phyloP scores from a whole-genome alignment of 164 flowering plant genomes.

The Magnolia sinica region DNA sequence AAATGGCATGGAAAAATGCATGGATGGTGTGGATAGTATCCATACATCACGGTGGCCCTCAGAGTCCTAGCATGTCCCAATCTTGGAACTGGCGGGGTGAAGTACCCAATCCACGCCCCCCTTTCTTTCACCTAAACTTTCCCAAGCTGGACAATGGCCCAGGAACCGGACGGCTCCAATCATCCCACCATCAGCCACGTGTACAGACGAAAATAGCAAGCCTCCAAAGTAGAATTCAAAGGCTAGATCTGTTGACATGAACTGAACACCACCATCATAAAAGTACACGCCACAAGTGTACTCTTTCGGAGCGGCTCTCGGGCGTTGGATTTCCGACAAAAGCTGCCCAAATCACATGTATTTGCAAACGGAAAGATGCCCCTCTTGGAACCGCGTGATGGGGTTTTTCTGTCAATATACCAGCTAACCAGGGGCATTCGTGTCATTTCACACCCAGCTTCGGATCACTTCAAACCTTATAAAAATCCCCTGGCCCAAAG shows the following conservation, averaged over 20 bases:
- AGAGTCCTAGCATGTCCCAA: no score
- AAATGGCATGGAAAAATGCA: no score
- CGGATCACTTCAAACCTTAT: background rate
- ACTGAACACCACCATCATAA: background rate
- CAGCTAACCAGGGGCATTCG: background rate
- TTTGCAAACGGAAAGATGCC: background rate
- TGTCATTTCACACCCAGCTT: background rate
- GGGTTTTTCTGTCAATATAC: background rate
- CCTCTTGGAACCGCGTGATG: background rate
- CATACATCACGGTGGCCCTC: no score
- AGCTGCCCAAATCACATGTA: constrained; percentile 13
- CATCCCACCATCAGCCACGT: background rate
- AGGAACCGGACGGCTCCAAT: background rate
- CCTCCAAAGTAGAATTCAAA: background rate
- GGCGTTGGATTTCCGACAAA: constrained; percentile 5
- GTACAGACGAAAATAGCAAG: background rate
- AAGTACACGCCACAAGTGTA: background rate
- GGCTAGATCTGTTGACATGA: background rate
- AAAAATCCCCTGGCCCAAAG: background rate
- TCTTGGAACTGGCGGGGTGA: no score
- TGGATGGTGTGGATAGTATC: no score
- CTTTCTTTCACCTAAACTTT: background rate
- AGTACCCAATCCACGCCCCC: no score
- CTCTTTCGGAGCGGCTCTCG: no score
- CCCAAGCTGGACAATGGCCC: background rate